Conservation (phyloP, 768 basidiomycete species). For the Pleurotus pulmonarius region DNA sequence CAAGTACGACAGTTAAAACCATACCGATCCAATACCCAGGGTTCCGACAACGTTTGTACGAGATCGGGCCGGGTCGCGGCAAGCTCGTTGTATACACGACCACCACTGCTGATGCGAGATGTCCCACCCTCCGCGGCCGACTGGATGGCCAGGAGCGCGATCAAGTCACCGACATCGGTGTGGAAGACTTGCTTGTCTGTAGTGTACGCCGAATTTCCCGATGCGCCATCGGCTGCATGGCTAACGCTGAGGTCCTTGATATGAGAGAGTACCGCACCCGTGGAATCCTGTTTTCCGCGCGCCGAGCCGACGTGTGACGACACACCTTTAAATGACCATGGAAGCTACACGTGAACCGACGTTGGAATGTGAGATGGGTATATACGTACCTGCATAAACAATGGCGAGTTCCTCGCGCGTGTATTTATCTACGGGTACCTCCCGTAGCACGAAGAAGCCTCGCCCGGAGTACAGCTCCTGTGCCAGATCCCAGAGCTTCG, state of each 20-base stretch:
- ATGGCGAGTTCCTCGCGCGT: slow-evolving; percentile 34
- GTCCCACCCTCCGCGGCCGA: slow-evolving; percentile 40
- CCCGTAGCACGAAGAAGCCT: slow-evolving; percentile 45
- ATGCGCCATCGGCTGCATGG: slow-evolving; percentile 37
- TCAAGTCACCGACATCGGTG: slow-evolving; percentile 43
- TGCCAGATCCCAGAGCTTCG: slow-evolving; percentile 30
- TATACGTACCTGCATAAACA: slow-evolving; percentile 37
- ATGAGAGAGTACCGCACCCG: slow-evolving; percentile 40
- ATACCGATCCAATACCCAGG: slow-evolving; percentile 40
- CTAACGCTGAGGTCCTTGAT: slow-evolving; percentile 43
- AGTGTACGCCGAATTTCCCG: slow-evolving; percentile 42
- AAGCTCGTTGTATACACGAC: slow-evolving; percentile 42
- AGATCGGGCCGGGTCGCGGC: slow-evolving; percentile 43
- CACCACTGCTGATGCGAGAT: slow-evolving; percentile 40
- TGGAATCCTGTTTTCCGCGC: slow-evolving; percentile 40
- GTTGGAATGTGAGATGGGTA: slow-evolving; percentile 10
- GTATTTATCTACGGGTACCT: slow-evolving; percentile 41
- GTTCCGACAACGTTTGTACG: slow-evolving; percentile 33
- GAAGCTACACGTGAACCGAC: slow-evolving; percentile 15
- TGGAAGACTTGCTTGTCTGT: slow-evolving; percentile 50
- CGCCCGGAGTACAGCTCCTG: slow-evolving; percentile 40
- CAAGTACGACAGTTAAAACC: neutral
- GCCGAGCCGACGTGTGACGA: slow-evolving; percentile 43
- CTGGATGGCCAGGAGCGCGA: slow-evolving; percentile 39
- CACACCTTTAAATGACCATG: slow-evolving; percentile 30